phyloP scores from a whole-genome alignment of 140 eudicot species.

The Bidens hawaiensis region DNA sequence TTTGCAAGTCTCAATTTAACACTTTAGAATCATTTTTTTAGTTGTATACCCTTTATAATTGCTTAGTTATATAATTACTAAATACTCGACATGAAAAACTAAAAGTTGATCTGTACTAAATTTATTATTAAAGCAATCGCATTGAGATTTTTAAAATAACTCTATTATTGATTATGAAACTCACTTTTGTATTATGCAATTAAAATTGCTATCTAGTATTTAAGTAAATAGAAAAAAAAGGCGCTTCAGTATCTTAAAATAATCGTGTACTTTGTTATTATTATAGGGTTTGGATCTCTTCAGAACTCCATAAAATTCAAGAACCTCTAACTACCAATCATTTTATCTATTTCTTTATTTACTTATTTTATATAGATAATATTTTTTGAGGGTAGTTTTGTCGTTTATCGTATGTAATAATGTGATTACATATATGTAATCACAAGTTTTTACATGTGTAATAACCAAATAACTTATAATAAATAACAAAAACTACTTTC shows the following conservation, averaged over 20 bases:
- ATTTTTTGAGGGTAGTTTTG: too few species aligned
- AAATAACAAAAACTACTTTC: too few species aligned
- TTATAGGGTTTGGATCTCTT: too few species aligned
- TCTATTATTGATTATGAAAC: background rate
- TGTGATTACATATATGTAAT: too few species aligned
- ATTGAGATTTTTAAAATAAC: background rate
- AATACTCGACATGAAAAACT: background rate
- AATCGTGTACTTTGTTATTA: background rate
- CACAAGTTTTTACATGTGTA: too few species aligned
- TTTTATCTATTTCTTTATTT: too few species aligned
- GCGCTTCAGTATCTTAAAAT: background rate
- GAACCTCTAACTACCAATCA: too few species aligned
- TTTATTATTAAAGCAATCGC: background rate
- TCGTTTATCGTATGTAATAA: too few species aligned
- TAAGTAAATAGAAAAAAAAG: background rate
- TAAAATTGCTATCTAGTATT: background rate
- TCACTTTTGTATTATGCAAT: background rate
- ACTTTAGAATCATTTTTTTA: background rate
- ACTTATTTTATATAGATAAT: too few species aligned
- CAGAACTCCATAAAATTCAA: too few species aligned
- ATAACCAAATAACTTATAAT: too few species aligned
- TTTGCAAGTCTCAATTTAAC: background rate
- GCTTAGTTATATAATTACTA: background rate
- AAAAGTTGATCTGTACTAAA: background rate
- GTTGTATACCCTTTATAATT: background rate